Conservation (phyloP, 441 rosid genomes). For the Populus hybrid region DNA sequence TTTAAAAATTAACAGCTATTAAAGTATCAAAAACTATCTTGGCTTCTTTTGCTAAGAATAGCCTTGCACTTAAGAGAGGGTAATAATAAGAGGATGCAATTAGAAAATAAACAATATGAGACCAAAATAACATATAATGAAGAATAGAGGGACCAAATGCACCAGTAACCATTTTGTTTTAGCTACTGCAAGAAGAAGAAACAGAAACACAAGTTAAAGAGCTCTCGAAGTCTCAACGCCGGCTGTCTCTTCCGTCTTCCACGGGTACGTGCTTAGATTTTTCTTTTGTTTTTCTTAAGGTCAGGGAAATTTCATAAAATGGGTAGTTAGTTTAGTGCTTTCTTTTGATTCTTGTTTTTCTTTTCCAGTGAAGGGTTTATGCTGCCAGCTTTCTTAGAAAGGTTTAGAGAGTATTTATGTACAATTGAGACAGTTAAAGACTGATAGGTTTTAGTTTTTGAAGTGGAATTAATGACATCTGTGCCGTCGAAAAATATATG, state of each 20-base stretch:
- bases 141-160: neutral
- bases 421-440: neutral
- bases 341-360: neutral
- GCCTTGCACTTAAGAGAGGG: neutral
- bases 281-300: neutral
- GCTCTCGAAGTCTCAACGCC: neutral
- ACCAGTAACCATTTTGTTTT: neutral
- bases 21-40: too few relatives aligned
- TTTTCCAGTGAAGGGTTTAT: neutral
- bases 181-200: neutral
- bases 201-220: neutral
- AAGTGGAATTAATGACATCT: neutral
- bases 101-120: neutral
- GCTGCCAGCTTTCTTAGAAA: neutral
- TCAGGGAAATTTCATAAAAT: neutral
- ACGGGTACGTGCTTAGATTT: neutral
- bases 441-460: neutral
- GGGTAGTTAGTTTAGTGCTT: neutral
- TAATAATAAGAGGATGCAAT: neutral
- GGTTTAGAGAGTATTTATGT: neutral
- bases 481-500: conserved; percentile 59
- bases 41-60: too few relatives aligned
- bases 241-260: neutral
- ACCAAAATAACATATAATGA: neutral
- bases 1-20: too few relatives aligned